Percentiles rank a stretch among this genome's conserved stretches.
Conservation (phyloP, 2,329 filamentous ascomycete species). For the Hymenoscyphus occultus region DNA sequence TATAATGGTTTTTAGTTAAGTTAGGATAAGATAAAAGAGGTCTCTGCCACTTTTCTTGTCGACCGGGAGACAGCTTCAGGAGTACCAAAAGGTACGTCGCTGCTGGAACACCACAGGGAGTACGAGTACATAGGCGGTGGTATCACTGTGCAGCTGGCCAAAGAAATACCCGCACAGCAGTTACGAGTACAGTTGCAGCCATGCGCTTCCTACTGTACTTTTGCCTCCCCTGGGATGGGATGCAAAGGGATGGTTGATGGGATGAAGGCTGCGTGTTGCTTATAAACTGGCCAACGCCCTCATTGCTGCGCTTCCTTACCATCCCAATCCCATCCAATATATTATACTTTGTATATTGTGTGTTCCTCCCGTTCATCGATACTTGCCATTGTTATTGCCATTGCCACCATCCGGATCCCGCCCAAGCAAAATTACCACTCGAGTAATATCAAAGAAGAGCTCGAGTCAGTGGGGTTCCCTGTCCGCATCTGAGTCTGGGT, state of each 20-base stretch:
- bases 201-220: background rate
- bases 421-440: background rate
- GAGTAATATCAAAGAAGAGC: background rate
- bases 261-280: background rate
- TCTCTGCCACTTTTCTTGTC: too few species aligned
- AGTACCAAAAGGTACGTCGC: background rate
- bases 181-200: slow-evolving; percentile 5
- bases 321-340: too few species aligned
- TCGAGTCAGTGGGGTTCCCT: background rate
- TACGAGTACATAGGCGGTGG: slow-evolving; percentile 1
- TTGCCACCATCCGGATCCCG: background rate
- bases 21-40: too few species aligned
- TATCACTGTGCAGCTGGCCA: background rate
- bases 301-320: background rate
- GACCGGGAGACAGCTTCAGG: background rate
- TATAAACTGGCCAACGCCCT: slow-evolving; percentile 3
- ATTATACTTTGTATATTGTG: too few species aligned
- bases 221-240: background rate
- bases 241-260: background rate
- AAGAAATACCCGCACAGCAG: background rate
- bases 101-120: background rate
- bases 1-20: too few species aligned
- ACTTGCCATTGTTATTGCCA: background rate
- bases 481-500: background rate
- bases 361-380: too few species aligned